Evolutionary conservation across 169 alveolate genomes (phyloP).

Genomic region (Eimeria falciformis): DNA sequence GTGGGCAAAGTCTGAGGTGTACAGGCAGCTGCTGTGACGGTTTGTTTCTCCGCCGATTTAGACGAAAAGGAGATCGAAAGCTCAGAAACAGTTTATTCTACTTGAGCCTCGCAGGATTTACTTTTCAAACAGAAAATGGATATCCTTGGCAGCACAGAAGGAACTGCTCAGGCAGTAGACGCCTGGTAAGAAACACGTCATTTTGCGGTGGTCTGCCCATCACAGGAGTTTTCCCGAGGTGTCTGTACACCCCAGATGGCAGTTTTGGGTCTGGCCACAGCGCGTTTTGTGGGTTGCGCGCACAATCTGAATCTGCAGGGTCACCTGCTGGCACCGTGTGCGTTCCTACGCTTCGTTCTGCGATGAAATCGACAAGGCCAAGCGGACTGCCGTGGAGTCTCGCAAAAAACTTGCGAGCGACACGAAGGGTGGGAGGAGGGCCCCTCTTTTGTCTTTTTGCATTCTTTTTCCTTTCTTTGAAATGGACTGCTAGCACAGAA

Average conservation of each 20-base stretch:
- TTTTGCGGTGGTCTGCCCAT: no score
- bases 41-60: not conserved
- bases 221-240: no score
- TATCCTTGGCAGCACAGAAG: not conserved
- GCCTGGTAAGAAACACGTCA: not conserved
- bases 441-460: not conserved
- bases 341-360: slow-evolving; percentile 13
- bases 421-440: slow-evolving; percentile 25
- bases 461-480: not conserved
- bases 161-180: slow-evolving; percentile 1
- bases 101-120: no score
- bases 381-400: slow-evolving; percentile 21
- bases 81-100: no score
- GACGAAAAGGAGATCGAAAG: no score
- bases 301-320: slow-evolving; percentile 44
- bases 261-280: not conserved
- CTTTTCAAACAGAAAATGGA: no score
- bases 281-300: no score
- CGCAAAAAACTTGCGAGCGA: slow-evolving; percentile 58
- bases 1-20: not conserved
- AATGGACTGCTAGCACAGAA: no score
- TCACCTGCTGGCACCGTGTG: slow-evolving; percentile 26
- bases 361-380: slow-evolving; percentile 44
- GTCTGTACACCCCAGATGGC: no score
- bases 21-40: not conserved